A percentile compares a stretch with the other conserved stretches of the same genome.
phyloP scores from a whole-genome alignment of 441 rosid genomes.

The Arabidopsis lyrata region DNA sequence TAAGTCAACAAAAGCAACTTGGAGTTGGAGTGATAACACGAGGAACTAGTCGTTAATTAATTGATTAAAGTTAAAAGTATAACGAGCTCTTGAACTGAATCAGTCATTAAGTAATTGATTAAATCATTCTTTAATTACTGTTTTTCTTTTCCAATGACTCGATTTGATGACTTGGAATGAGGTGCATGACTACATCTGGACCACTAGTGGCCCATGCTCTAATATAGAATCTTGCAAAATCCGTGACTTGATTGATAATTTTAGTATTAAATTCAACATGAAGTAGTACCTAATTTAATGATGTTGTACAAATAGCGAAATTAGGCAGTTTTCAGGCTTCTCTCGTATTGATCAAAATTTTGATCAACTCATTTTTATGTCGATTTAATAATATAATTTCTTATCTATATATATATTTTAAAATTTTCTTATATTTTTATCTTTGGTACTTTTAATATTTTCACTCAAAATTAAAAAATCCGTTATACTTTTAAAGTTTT shows the following conservation, averaged over 20 bases:
- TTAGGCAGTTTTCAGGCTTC: not conserved
- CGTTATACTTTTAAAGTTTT: too few relatives aligned
- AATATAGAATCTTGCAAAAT: constrained; percentile 28
- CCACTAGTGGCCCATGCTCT: constrained; percentile 30
- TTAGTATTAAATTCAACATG: constrained; percentile 1
- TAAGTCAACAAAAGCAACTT: constrained; percentile 58
- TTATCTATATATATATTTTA: too few relatives aligned
- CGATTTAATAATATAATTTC: not conserved
- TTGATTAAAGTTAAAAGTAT: not conserved
- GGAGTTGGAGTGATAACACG: constrained; percentile 29
- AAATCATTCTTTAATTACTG: not conserved
- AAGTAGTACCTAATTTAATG: constrained; percentile 3
- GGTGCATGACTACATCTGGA: constrained; percentile 23
- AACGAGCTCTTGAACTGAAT: constrained; percentile 17
- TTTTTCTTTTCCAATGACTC: not conserved
- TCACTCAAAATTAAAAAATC: not conserved
- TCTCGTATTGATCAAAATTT: not conserved
- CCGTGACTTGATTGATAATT: constrained; percentile 20
- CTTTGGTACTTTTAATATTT: not conserved
- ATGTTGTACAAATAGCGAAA: not conserved
- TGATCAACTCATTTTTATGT: not conserved
- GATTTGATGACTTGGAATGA: constrained; percentile 33
- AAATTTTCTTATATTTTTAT: not conserved
- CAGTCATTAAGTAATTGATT: constrained; percentile 6
- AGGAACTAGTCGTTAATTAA: not conserved